Conservation (phyloP, 768 basidiomycete genomes). For the Austroboletus eburneus region DNA sequence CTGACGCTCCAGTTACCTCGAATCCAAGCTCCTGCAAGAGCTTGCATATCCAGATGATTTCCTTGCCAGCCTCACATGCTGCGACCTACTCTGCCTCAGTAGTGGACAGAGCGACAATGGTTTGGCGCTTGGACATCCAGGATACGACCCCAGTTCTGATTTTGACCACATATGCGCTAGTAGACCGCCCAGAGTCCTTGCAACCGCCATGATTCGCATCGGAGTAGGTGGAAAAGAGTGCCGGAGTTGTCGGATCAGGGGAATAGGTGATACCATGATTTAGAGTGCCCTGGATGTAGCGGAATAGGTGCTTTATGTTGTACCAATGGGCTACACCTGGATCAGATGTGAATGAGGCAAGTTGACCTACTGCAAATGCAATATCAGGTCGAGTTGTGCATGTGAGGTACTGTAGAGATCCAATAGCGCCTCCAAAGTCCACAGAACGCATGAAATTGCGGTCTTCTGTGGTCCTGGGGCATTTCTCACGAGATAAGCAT, state of each 20-base stretch:
- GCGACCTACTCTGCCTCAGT: too few species aligned
- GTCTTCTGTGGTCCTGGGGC: background rate
- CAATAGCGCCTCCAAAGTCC: conserved; percentile 13
- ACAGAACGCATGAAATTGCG: conserved; percentile 2
- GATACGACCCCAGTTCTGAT: too few species aligned
- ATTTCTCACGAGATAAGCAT: background rate
- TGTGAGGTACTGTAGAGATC: conserved; percentile 12
- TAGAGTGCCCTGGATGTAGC: conserved; percentile 4
- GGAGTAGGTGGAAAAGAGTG: too few species aligned
- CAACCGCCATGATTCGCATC: too few species aligned
- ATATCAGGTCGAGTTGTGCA: conserved; percentile 21
- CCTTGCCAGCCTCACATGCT: too few species aligned
- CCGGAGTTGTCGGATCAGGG: background rate
- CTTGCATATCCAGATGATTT: too few species aligned
- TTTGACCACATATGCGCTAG: too few species aligned
- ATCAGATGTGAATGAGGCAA: conserved; percentile 6
- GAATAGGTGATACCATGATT: background rate
- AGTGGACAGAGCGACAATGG: too few species aligned
- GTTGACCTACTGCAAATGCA: conserved; percentile 15
- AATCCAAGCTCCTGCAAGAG: too few species aligned
- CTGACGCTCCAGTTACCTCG: too few species aligned
- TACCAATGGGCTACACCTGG: conserved; percentile 23
- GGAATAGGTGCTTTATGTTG: conserved; percentile 1
- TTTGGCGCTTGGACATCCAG: too few species aligned
- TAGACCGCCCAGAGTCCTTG: too few species aligned